Percentiles rank a stretch among this genome's conserved stretches.
Evolutionary conservation across 305 asterid genomes (phyloP).

Genomic region (Solanum hybrid): DNA sequence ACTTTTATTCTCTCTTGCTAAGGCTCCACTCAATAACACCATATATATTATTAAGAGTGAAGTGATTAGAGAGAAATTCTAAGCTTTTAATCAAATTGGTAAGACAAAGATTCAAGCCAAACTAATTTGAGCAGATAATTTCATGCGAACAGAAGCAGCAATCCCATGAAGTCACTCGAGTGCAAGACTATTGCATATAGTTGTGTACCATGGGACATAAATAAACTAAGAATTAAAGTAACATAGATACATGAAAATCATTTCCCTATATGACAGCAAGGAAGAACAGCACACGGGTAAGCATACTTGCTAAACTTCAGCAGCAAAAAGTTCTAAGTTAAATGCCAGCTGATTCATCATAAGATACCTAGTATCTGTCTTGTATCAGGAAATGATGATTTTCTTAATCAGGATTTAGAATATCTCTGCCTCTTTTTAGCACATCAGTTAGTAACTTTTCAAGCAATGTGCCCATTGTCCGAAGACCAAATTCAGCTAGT

Average conservation of each 20-base stretch:
- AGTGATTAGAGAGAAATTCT: neutral
- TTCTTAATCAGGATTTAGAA: neutral
- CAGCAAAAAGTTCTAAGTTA: neutral
- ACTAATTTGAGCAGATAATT: neutral
- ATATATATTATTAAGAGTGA: neutral
- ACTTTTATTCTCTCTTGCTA: neutral
- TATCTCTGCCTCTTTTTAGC: neutral
- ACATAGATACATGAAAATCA: neutral
- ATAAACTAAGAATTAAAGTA: neutral
- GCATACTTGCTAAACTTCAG: neutral
- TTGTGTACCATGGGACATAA: neutral
- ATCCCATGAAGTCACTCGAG: neutral
- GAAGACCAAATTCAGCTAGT: neutral
- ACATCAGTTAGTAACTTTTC: neutral
- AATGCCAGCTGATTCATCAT: neutral
- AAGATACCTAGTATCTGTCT: neutral
- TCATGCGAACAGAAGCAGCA: neutral
- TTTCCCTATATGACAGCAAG: neutral
- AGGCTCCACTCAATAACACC: neutral
- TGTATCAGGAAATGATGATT: neutral
- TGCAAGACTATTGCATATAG: neutral
- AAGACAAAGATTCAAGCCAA: neutral
- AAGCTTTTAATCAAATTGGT: neutral
- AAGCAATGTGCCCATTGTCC: neutral
- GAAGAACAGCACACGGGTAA: neutral